phyloP scores from a whole-genome alignment of 2,329 filamentous ascomycete genomes.

The Penicillium hesseltinei region DNA sequence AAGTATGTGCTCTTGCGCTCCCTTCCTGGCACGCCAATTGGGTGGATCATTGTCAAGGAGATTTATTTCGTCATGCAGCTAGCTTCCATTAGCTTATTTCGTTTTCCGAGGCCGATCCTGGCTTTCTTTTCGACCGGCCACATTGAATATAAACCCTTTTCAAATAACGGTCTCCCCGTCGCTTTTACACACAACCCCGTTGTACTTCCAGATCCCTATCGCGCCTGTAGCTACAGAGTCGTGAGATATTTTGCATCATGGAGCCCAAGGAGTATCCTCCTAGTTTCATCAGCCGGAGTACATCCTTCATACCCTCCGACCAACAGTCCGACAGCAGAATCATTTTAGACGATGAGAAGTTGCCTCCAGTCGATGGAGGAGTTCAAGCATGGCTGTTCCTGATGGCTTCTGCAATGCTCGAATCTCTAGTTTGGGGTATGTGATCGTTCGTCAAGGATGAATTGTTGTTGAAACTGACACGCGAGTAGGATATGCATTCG shows the following conservation, averaged over 20 bases:
- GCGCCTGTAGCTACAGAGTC: background rate
- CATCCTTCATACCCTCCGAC: background rate
- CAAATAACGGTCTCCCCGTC: background rate
- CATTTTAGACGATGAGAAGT: background rate
- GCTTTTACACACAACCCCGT: background rate
- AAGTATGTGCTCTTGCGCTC: conserved; percentile 9
- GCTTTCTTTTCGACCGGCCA: background rate
- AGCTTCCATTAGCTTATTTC: conserved; percentile 9
- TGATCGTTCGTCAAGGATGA: background rate
- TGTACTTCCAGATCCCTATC: background rate
- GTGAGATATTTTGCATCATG: background rate
- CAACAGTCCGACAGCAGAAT: conserved; percentile 6
- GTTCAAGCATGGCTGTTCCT: conserved; percentile 24
- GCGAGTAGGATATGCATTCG: conserved; percentile 61
- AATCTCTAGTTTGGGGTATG: conserved; percentile 25
- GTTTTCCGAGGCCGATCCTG: background rate
- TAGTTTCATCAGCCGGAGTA: conserved; percentile 7
- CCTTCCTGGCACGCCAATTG: background rate
- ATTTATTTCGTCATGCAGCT: conserved; percentile 15
- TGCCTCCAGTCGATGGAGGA: conserved; percentile 21
- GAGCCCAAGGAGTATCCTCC: conserved; percentile 12
- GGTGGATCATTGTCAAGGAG: background rate
- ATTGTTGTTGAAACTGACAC: background rate
- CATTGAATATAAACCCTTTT: conserved; percentile 1
- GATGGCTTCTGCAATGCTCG: conserved; percentile 21